Evolutionary conservation across 1,284 basidiomycete genomes (phyloP).

Genomic region (Tylopilus sp.): DNA sequence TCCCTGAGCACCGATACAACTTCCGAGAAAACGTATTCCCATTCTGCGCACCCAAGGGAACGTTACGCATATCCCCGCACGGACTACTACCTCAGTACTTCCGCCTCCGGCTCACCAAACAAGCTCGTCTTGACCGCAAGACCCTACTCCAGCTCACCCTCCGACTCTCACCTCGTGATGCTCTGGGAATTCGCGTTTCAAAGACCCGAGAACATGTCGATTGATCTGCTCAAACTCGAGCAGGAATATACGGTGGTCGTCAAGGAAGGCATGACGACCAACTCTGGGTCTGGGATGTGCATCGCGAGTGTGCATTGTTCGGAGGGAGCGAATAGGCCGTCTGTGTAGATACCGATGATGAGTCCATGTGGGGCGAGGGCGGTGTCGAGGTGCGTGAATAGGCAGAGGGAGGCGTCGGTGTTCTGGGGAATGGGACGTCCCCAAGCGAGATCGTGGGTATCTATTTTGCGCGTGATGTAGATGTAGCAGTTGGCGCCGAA

Average conservation of each 20-base stretch:
- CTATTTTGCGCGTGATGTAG: conserved; percentile 96
- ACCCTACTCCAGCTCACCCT: conserved; percentile 55
- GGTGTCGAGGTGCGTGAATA: conserved; percentile 47
- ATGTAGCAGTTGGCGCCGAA: conserved; percentile 99
- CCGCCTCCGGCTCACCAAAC: too few relatives aligned
- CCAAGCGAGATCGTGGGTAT: conserved; percentile 92
- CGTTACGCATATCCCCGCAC: too few relatives aligned
- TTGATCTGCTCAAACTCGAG: conserved; percentile 96
- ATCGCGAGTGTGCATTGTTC: conserved; percentile 88
- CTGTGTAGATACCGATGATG: conserved; percentile 90
- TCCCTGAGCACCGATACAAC: too few relatives aligned
- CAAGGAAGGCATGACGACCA: conserved; percentile 86
- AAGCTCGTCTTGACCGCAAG: conserved; percentile 76
- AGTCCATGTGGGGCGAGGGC: conserved; percentile 83
- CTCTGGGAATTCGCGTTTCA: too few relatives aligned
- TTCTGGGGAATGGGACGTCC: conserved; percentile 58
- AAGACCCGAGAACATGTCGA: too few relatives aligned
- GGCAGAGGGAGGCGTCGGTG: conserved; percentile 38
- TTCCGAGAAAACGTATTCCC: too few relatives aligned
- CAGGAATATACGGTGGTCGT: too few relatives aligned
- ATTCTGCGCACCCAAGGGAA: too few relatives aligned
- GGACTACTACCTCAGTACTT: too few relatives aligned
- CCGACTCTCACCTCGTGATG: too few relatives aligned
- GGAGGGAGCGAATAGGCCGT: conserved; percentile 91
- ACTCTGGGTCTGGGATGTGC: conserved; percentile 82